A percentile compares a stretch with the other conserved stretches of the same genome.
Conservation (phyloP, 2,329 filamentous ascomycete genomes). For the Paecilomyces fulvus region DNA sequence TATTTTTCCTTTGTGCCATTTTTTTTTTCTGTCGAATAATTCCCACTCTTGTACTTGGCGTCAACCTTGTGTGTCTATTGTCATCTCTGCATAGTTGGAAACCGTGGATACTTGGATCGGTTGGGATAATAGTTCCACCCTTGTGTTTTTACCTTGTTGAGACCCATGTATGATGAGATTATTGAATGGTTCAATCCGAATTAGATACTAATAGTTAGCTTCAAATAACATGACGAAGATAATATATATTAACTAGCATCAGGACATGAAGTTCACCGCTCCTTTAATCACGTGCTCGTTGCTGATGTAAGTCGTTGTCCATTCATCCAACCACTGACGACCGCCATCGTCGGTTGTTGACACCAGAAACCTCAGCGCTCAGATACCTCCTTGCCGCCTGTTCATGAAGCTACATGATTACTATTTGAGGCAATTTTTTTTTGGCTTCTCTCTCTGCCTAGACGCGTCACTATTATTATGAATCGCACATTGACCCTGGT, state of each 20-base stretch:
- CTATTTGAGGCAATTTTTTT: neutral
- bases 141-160: neutral
- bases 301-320: neutral
- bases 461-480: neutral
- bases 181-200: neutral
- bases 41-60: neutral
- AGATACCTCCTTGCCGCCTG: neutral
- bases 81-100: neutral
- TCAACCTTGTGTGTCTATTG: neutral
- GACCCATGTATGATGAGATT: neutral
- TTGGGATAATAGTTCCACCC: neutral
- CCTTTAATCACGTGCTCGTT: neutral
- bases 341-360: neutral
- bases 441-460: neutral
- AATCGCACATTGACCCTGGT: neutral
- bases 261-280: neutral
- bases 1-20: too few relatives aligned
- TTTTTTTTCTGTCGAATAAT: slow-evolving; percentile 1
- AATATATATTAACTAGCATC: neutral
- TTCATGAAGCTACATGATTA: neutral
- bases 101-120: neutral
- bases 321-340: neutral
- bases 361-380: neutral
- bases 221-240: neutral
- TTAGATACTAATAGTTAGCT: neutral